Conservation (phyloP, 2,329 filamentous ascomycete genomes). For the Pseudogymnoascus sp. region DNA sequence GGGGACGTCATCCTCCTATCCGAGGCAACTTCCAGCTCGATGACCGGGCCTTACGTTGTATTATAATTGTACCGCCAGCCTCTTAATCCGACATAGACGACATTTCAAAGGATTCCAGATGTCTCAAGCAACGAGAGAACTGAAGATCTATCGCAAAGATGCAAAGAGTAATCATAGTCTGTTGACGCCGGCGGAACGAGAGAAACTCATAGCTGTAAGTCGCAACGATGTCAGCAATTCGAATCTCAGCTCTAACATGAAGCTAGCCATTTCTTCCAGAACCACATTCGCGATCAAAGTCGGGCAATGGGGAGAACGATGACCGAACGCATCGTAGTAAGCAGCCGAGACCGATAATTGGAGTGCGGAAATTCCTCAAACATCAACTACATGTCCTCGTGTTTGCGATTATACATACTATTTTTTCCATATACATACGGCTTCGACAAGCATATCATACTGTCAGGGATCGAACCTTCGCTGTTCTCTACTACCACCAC, state of each 20-base stretch:
- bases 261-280: conserved; percentile 26
- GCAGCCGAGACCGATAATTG: conserved; percentile 31
- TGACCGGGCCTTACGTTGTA: background rate
- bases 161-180: conserved; percentile 34
- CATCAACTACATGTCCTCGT: conserved; percentile 56
- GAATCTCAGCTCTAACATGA: conserved; percentile 16
- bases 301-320: background rate
- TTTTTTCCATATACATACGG: conserved; percentile 86
- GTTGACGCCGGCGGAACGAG: conserved; percentile 35
- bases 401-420: conserved; percentile 62
- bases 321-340: conserved; percentile 15
- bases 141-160: conserved; percentile 37
- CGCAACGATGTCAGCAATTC: background rate
- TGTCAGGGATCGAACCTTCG: conserved; percentile 66
- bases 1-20: conserved; percentile 1
- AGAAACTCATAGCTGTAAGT: conserved; percentile 37
- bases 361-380: conserved; percentile 52
- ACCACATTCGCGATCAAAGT: conserved; percentile 15
- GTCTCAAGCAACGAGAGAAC: conserved; percentile 25
- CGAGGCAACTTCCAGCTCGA: background rate
- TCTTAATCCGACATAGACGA: background rate
- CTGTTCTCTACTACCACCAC: conserved; percentile 89
- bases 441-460: conserved; percentile 71
- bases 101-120: background rate
- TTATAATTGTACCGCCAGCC: conserved; percentile 2